phyloP scores from a whole-genome alignment of 805 yeast species.

The Nakazawaea siamensis region DNA sequence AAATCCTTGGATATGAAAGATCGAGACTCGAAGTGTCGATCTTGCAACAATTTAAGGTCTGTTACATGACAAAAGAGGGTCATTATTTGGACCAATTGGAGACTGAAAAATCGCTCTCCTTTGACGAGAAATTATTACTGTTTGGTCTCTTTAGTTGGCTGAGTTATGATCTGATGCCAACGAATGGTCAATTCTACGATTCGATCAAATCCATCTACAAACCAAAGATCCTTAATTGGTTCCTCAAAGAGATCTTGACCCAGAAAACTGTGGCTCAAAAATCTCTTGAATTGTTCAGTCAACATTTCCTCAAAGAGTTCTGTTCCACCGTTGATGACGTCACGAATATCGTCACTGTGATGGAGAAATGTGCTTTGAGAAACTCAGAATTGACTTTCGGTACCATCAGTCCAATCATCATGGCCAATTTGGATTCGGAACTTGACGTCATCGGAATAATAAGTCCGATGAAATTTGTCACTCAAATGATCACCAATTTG shows the following conservation, averaged over 20 bases:
- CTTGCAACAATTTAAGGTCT: too few relatives aligned
- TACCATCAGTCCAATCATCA: constrained; percentile 42
- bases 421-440: constrained; percentile 21
- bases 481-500: constrained; percentile 44
- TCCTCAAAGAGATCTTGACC: constrained; percentile 33
- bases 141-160: constrained; percentile 2
- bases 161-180: constrained; percentile 8
- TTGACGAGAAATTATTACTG: constrained; percentile 1
- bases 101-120: too few relatives aligned
- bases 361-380: constrained; percentile 71
- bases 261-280: constrained; percentile 32
- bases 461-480: constrained; percentile 30
- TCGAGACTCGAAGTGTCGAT: too few relatives aligned
- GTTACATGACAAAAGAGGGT: too few relatives aligned
- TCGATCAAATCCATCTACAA: constrained; percentile 7
- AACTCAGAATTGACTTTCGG: constrained; percentile 67
- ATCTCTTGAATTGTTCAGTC: constrained; percentile 28
- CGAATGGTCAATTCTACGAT: constrained; percentile 9
- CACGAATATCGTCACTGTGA: constrained; percentile 40
- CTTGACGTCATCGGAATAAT: background rate
- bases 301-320: too few relatives aligned
- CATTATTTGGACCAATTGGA: too few relatives aligned
- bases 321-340: too few relatives aligned
- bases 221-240: constrained; percentile 17
- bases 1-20: constrained; percentile 14